Conservation (phyloP, 2,329 filamentous ascomycete genomes). For the Endoconidiophora laricicola region DNA sequence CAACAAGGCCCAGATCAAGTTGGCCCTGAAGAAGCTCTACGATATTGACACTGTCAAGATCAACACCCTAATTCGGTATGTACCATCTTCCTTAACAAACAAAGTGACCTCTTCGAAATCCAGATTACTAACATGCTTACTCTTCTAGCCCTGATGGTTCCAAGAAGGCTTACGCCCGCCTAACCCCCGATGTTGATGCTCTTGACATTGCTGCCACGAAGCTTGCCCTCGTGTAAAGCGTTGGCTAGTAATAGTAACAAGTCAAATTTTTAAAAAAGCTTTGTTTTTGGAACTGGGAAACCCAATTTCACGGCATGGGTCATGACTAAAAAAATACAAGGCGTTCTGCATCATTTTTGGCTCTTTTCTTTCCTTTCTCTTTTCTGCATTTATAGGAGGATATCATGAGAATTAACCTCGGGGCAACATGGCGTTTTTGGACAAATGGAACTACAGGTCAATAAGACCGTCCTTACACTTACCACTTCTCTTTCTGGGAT, state of each 20-base stretch:
- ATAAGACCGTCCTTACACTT: too few relatives aligned
- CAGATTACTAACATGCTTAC: conserved; percentile 13
- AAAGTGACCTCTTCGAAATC: neutral
- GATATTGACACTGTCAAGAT: conserved; percentile 97
- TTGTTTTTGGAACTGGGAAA: conserved; percentile 12
- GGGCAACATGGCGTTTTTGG: neutral
- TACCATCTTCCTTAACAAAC: conserved; percentile 15
- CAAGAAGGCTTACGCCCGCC: conserved; percentile 97
- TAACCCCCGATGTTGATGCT: conserved; percentile 92
- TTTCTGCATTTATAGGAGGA: neutral
- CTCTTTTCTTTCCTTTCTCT: conserved; percentile 21
- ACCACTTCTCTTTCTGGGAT: neutral
- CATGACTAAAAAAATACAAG: conserved; percentile 13
- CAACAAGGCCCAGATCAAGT: conserved; percentile 99
- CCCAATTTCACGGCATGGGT: conserved; percentile 8
- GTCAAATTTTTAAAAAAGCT: conserved; percentile 11
- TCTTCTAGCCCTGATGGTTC: conserved; percentile 65
- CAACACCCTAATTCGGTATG: conserved; percentile 95
- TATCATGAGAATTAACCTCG: too few relatives aligned
- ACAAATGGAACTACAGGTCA: too few relatives aligned
- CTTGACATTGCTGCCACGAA: conserved; percentile 99
- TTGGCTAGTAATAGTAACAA: conserved; percentile 8
- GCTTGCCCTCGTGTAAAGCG: conserved; percentile 81
- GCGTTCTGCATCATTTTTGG: conserved; percentile 15
- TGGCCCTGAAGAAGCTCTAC: conserved; percentile 96